Conservation (phyloP, 495 filamentous ascomycete species). For the Podospora pseudoanserina region DNA sequence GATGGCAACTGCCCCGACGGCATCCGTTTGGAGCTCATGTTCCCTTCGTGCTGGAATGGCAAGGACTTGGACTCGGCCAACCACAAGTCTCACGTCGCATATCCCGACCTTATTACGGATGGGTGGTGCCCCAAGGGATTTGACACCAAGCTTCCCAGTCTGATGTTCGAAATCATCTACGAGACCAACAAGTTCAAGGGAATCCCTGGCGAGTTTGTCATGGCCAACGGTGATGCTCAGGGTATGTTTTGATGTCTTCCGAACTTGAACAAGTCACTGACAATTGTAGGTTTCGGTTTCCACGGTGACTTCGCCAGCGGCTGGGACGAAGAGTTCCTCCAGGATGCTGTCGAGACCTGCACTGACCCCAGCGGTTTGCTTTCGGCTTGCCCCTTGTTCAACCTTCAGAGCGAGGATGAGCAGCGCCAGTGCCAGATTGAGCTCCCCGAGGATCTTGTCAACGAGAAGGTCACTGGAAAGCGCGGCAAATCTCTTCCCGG, state of each 20-base stretch:
- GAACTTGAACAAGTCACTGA: background rate
- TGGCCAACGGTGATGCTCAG: slow-evolving; percentile 77
- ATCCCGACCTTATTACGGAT: slow-evolving; percentile 67
- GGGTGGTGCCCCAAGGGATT: slow-evolving; percentile 75
- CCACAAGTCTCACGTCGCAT: slow-evolving; percentile 73
- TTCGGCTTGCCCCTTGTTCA: slow-evolving; percentile 55
- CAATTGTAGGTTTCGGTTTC: slow-evolving; percentile 61
- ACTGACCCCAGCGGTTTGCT: slow-evolving; percentile 48
- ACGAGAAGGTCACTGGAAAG: slow-evolving; percentile 33
- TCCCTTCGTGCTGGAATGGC: slow-evolving; percentile 91
- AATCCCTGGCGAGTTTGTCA: slow-evolving; percentile 66
- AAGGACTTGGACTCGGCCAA: slow-evolving; percentile 56
- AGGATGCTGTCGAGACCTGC: slow-evolving; percentile 58
- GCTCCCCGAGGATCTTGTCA: slow-evolving; percentile 27
- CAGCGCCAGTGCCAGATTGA: slow-evolving; percentile 38
- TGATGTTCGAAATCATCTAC: slow-evolving; percentile 90
- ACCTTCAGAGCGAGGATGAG: slow-evolving; percentile 37
- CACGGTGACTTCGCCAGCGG: slow-evolving; percentile 85
- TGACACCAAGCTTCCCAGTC: slow-evolving; percentile 62
- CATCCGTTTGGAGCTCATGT: slow-evolving; percentile 78
- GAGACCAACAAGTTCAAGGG: slow-evolving; percentile 66
- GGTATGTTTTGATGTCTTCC: slow-evolving; percentile 38
- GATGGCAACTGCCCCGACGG: slow-evolving; percentile 74
- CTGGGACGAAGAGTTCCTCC: slow-evolving; percentile 64
- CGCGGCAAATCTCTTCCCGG: slow-evolving; percentile 39